A percentile compares a stretch with the other conserved stretches of the same genome.
Evolutionary conservation across 2,329 filamentous ascomycete species (phyloP).

Genomic region (Lachnellula suecica): DNA sequence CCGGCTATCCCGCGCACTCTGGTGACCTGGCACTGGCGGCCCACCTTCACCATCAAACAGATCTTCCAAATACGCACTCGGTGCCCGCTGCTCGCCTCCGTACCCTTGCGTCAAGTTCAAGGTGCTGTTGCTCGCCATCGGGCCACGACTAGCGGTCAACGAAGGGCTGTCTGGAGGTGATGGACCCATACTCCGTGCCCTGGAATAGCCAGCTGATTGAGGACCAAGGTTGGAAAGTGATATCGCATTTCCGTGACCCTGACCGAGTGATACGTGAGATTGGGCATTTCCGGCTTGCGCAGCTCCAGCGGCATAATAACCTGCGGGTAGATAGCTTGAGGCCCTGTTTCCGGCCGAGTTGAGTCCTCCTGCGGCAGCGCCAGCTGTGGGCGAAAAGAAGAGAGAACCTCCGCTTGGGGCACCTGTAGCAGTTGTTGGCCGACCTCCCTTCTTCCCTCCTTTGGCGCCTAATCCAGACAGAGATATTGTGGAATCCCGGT

Average conservation of each 20-base stretch:
- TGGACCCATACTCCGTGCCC: conserved; percentile 43
- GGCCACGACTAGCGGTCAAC: conserved; percentile 35
- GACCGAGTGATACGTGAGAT: conserved; percentile 35
- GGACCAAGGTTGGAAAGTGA: conserved; percentile 55
- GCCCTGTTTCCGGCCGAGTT: conserved; percentile 59
- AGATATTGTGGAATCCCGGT: conserved; percentile 42
- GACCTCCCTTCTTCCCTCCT: conserved; percentile 31
- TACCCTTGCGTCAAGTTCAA: conserved; percentile 63
- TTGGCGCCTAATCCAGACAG: conserved; percentile 28
- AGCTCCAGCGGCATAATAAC: conserved; percentile 78
- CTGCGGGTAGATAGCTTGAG: conserved; percentile 83
- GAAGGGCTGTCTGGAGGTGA: conserved; percentile 64
- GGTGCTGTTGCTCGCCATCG: conserved; percentile 58
- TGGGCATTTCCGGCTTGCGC: conserved; percentile 33
- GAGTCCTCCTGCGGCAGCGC: conserved; percentile 52
- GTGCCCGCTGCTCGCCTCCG: conserved; percentile 59
- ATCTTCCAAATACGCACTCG: conserved; percentile 88
- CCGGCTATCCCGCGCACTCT: background rate
- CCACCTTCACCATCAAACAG: conserved; percentile 63
- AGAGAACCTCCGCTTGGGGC: conserved; percentile 41
- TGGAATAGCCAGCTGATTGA: conserved; percentile 50
- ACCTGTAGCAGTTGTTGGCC: conserved; percentile 37
- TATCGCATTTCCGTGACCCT: conserved; percentile 45
- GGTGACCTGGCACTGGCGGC: conserved; percentile 21
- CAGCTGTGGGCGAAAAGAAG: conserved; percentile 94